Evolutionary conservation across 1,284 basidiomycete species (phyloP).

Genomic region (Tilletia caries): DNA sequence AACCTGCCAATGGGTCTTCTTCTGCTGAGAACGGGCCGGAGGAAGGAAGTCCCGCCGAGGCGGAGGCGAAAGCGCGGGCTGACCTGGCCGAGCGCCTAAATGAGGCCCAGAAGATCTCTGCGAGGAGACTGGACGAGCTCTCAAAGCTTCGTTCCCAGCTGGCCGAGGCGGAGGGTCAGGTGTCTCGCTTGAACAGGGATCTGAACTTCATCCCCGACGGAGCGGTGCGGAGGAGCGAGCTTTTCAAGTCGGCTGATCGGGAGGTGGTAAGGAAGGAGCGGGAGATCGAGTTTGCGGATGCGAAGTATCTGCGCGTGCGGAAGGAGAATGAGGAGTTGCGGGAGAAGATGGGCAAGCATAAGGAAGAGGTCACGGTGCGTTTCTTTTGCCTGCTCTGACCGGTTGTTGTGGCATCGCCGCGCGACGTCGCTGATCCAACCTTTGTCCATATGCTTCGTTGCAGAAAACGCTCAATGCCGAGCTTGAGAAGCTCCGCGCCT

Average conservation of each 20-base stretch:
- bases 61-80: neutral
- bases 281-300: constrained; percentile 22
- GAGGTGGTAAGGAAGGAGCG: constrained; percentile 15
- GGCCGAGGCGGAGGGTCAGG: constrained; percentile 4
- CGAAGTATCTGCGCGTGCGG: constrained; percentile 22
- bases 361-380: constrained; percentile 21
- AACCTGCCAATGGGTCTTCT: neutral
- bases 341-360: constrained; percentile 31
- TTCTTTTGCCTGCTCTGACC: no score
- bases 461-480: constrained; percentile 36
- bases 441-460: constrained; percentile 16
- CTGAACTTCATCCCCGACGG: neutral
- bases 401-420: no score
- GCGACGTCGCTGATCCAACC: no score
- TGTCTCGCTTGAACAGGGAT: neutral
- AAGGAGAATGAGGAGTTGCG: constrained; percentile 40
- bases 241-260: constrained; percentile 4
- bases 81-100: constrained; percentile 10
- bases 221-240: neutral
- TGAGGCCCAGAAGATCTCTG: constrained; percentile 2
- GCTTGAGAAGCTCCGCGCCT: constrained; percentile 67
- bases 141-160: constrained; percentile 5
- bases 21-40: neutral
- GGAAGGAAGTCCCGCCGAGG: neutral
- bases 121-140: constrained; percentile 3